Percentiles rank a stretch among this genome's conserved stretches.
Conservation (phyloP, 2,329 filamentous ascomycete genomes). For the Ceratocystis smalleyi region DNA sequence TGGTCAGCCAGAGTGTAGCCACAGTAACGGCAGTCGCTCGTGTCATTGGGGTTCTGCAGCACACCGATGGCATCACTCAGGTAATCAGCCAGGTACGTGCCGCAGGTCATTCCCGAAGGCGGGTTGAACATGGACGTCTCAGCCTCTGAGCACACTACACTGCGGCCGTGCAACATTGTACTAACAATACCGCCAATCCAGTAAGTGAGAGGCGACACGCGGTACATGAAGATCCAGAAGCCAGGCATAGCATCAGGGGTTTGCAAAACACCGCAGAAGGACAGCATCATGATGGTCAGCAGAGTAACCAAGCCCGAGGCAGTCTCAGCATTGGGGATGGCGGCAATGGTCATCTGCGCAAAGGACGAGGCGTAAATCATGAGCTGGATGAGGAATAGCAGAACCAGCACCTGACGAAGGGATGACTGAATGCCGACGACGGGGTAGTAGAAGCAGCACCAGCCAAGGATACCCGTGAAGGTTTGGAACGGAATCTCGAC, state of each 20-base stretch:
- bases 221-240: constrained; percentile 70
- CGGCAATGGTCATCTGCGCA: constrained; percentile 57
- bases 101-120: constrained; percentile 46
- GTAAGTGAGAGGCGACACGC: constrained; percentile 51
- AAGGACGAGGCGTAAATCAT: constrained; percentile 59
- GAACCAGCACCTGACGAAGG: constrained; percentile 47
- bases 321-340: constrained; percentile 51
- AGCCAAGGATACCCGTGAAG: constrained; percentile 47
- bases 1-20: constrained; percentile 46
- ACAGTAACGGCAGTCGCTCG: constrained; percentile 49
- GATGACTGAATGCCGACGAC: constrained; percentile 35
- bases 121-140: constrained; percentile 53
- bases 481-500: constrained; percentile 61
- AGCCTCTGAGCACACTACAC: constrained; percentile 34
- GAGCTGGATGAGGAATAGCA: constrained; percentile 49
- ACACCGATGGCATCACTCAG: constrained; percentile 36
- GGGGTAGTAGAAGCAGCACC: constrained; percentile 52
- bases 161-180: constrained; percentile 44
- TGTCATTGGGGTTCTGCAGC: constrained; percentile 46
- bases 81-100: constrained; percentile 44
- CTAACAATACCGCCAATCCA: constrained; percentile 52
- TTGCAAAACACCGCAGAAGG: constrained; percentile 52
- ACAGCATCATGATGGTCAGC: constrained; percentile 40
- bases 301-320: constrained; percentile 48
- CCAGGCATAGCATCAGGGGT: constrained; percentile 41